Conservation (phyloP, 257 asterid species). For the Nicotiana otophora region DNA sequence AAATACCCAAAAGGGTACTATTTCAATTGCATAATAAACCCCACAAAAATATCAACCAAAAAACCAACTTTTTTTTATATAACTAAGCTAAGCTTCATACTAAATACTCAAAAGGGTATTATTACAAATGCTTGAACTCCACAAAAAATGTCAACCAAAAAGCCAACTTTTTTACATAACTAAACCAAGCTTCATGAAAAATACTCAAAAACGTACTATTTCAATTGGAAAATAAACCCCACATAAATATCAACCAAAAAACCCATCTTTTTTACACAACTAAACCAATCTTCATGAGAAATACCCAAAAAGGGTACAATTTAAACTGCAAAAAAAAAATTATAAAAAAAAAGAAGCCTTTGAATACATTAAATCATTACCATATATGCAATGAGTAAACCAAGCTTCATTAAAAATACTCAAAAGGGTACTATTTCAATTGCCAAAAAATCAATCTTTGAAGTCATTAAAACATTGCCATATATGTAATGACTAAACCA, state of each 20-base stretch:
- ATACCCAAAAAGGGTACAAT: slow-evolving; percentile 9
- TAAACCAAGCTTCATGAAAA: neutral
- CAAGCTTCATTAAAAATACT: neutral
- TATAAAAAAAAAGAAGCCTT: neutral
- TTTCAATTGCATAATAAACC: slow-evolving; percentile 13
- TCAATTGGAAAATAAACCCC: neutral
- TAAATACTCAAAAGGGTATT: slow-evolving; percentile 20
- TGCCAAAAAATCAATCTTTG: slow-evolving; percentile 8
- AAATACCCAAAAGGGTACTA: neutral
- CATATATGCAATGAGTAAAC: neutral
- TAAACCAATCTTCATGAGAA: no score
- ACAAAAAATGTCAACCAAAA: no score
- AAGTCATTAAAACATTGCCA: slow-evolving; percentile 34
- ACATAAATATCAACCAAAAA: slow-evolving; percentile 3
- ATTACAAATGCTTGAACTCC: slow-evolving; percentile 4
- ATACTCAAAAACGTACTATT: slow-evolving; percentile 10
- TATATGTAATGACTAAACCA: slow-evolving; percentile 32
- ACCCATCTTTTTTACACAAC: neutral
- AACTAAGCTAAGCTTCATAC: slow-evolving; percentile 3
- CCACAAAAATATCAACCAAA: slow-evolving; percentile 8
- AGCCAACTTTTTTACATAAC: neutral
- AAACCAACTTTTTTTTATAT: neutral
- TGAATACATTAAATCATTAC: neutral
- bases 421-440: slow-evolving; percentile 9
- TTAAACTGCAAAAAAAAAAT: slow-evolving; percentile 15